A percentile compares a stretch with the other conserved stretches of the same genome.
Evolutionary conservation across 1,284 basidiomycete species (phyloP).

Genomic region (Ceratobasidium sp.): DNA sequence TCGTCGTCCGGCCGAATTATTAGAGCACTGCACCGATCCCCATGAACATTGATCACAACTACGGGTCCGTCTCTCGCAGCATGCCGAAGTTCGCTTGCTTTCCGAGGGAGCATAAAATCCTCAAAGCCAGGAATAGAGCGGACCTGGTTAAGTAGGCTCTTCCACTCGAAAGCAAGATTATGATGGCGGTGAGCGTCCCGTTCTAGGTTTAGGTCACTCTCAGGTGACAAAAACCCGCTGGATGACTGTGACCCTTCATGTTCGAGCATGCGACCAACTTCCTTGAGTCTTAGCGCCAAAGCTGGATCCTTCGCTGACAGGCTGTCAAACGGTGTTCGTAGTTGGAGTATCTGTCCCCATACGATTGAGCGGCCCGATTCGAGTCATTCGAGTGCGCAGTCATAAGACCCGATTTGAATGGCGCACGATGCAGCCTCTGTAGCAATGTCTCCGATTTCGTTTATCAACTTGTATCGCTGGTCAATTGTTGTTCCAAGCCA

Average conservation of each 20-base stretch:
- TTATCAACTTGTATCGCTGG: not conserved
- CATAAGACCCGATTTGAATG: not conserved
- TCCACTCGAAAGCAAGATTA: not conserved
- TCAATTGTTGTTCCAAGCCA: not conserved
- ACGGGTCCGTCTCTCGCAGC: not conserved
- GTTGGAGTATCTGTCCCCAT: constrained; percentile 13
- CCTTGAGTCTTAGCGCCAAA: not conserved
- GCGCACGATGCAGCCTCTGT: not conserved
- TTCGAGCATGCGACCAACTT: not conserved
- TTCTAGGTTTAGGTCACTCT: not conserved
- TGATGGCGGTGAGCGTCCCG: not conserved
- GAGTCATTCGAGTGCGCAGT: constrained; percentile 13
- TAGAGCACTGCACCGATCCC: not conserved
- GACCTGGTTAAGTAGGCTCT: not conserved
- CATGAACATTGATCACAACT: not conserved
- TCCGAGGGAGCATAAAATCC: not conserved
- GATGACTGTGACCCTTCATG: not conserved
- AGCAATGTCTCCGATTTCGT: not conserved
- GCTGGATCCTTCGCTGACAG: not conserved
- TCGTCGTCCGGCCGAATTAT: not conserved
- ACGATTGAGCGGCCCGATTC: constrained; percentile 1
- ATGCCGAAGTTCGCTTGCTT: not conserved
- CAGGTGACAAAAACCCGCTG: not conserved
- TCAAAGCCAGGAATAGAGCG: not conserved
- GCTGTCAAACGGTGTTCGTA: not conserved